Conservation (phyloP, 495 filamentous ascomycete genomes). For the Tuber indicum region DNA sequence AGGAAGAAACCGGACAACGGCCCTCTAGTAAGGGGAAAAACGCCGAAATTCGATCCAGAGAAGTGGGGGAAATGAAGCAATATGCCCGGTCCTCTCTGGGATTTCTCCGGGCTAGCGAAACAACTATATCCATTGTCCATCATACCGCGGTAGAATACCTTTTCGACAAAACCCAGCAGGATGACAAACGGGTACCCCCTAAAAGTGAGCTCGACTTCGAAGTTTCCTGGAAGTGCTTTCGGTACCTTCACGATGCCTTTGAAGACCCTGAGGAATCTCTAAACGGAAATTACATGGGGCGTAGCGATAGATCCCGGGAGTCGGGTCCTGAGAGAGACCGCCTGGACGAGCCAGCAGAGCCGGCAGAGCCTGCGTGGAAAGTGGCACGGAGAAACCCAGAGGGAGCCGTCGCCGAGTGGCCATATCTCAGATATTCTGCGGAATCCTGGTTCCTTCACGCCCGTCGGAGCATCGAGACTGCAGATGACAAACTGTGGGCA, state of each 20-base stretch:
- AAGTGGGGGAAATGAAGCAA: not conserved
- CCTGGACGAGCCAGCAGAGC: not conserved
- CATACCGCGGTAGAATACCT: not conserved
- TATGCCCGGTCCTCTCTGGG: not conserved
- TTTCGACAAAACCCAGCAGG: not conserved
- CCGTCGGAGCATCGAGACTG: not conserved
- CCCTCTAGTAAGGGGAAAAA: not conserved
- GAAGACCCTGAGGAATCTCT: not conserved
- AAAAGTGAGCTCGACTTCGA: not conserved
- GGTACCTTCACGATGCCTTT: not conserved
- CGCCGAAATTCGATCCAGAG: not conserved
- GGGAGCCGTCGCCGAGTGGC: not conserved
- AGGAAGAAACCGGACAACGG: not conserved
- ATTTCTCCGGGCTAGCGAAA: not conserved
- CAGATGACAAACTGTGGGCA: too few relatives aligned
- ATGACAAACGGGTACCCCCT: not conserved
- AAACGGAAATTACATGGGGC: accelerated
- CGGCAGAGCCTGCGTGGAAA: not conserved
- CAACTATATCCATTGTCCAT: not conserved
- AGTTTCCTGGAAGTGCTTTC: not conserved
- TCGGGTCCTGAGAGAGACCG: not conserved
- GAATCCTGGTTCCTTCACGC: not conserved
- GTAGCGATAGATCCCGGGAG: too few relatives aligned
- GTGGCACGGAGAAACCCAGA: not conserved
- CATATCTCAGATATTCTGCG: not conserved